These are phyloP conservation scores for Bimuria novae-zelandiae DNA, from an alignment of 2,329 filamentous ascomycete species.

Conservation along the genomic window DNA sequence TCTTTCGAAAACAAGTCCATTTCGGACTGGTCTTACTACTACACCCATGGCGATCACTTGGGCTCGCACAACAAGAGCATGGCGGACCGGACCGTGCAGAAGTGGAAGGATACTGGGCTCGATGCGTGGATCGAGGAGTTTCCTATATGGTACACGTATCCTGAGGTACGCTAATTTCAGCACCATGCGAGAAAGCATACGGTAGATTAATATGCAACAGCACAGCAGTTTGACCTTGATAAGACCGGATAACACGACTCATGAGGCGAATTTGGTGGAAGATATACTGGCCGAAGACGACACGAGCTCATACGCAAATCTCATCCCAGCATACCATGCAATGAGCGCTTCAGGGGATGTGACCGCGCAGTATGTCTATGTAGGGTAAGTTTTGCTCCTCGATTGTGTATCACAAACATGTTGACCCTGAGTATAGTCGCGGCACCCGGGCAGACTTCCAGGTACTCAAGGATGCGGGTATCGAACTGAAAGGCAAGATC, in stretches of 20 bases:
- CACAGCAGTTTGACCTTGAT: constrained; percentile 21
- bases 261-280: constrained; percentile 23
- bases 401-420: background rate
- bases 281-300: constrained; percentile 27
- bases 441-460: constrained; percentile 45
- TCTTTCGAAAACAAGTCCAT: constrained; percentile 40
- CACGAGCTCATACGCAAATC: constrained; percentile 32
- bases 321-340: constrained; percentile 48
- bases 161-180: too few species aligned
- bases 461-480: constrained; percentile 41
- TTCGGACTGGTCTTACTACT: constrained; percentile 24
- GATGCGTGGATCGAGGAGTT: constrained; percentile 20
- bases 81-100: constrained; percentile 33
- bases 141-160: constrained; percentile 29
- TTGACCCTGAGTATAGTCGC: constrained; percentile 12
- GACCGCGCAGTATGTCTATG: constrained; percentile 48
- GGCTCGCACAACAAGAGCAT: constrained; percentile 34
- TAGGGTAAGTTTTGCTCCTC: constrained; percentile 34
- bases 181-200: too few species aligned
- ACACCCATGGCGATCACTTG: constrained; percentile 33
- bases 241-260: constrained; percentile 18
- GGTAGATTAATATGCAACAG: background rate
- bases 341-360: constrained; percentile 48
- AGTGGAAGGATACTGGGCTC: constrained; percentile 29
- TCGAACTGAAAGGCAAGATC: constrained; percentile 50